Evolutionary conservation across 1,284 basidiomycete species (phyloP), one percentile per base, ranked within the genome.

Genomic region (Moesziomyces aphidis): DNA sequence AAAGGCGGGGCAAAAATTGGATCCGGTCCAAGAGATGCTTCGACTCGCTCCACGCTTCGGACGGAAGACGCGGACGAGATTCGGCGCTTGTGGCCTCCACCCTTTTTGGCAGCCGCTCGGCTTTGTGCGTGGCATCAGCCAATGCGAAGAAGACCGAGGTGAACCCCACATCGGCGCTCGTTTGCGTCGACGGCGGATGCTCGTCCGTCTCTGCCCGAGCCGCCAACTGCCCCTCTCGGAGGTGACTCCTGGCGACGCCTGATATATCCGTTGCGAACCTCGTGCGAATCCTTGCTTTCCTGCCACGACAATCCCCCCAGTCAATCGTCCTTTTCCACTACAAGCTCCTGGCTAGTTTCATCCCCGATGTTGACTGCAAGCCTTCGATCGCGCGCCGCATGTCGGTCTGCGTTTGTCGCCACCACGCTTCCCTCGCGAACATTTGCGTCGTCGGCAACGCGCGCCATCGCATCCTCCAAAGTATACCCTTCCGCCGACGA

Each of bases 401-500:
- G 22, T 11, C 59, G 56, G 17, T 56, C 61, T 5, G 64, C 68
- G 7, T 61, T 72, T 17, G 23, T 53, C 7, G 28, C 55, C 4
- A 21, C 23, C 39, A 65, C 55, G 6, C 52, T 75, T 1, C 64
- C 73, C 19, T 31, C 36, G 11, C 73, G 67, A 44, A 60, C 68
- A 2, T 68, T 75, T n/a, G 19, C 55, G 26, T 67, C 64, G 9
- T 42, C 47, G 39, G 24, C 52, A 15, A 10, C 57, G 11, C 57
- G 50, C 21, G n/a, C n/a, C 17, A 23, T 55, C 43, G 28, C 45
- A 8, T 28, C 55, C 8, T 58, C 61, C 55, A 84, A 84, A 58
- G 55, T 84, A 21, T 74, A 58, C 50, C 42, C 59, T 4, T 70
- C 73, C 1, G 67, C 81, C 24, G 74, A 72, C n/a, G 80, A 83